phyloP scores from a whole-genome alignment of 352 stramenopile genomes.

The Pythium rhizo-oryzae region DNA sequence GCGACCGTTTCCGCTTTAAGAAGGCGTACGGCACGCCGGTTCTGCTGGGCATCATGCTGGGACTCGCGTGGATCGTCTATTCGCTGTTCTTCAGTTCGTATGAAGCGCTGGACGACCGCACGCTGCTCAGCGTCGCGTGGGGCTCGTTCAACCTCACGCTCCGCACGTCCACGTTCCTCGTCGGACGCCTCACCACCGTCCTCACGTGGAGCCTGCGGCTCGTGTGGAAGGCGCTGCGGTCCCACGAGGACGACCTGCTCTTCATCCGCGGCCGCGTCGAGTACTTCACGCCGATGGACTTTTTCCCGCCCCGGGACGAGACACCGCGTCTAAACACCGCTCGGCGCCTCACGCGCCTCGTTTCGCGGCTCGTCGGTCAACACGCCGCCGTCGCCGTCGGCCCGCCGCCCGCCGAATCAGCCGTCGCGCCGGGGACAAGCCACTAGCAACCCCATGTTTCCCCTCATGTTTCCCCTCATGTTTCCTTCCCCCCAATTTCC shows the following conservation, averaged over 20 bases:
- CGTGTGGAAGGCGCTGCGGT: slow-evolving; percentile 13
- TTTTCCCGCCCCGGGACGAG: slow-evolving; percentile 6
- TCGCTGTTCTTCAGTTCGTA: slow-evolving; percentile 30
- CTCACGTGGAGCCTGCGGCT: slow-evolving; percentile 26
- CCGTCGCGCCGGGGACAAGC: not conserved
- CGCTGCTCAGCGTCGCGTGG: slow-evolving; percentile 4
- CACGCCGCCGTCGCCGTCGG: not conserved
- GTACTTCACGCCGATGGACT: slow-evolving; percentile 25
- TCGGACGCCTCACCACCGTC: slow-evolving; percentile 12
- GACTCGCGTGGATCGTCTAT: slow-evolving; percentile 26
- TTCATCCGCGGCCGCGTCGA: slow-evolving; percentile 22
- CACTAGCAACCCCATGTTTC: not conserved
- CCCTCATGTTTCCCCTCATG: no score
- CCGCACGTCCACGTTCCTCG: slow-evolving; percentile 24
- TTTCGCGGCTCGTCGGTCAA: not conserved
- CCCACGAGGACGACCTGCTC: slow-evolving; percentile 24
- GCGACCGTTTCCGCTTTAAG: slow-evolving; percentile 24
- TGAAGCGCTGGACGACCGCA: slow-evolving; percentile 24
- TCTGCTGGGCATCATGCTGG: slow-evolving; percentile 22
- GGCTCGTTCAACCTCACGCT: slow-evolving; percentile 17
- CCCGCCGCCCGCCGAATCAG: not conserved
- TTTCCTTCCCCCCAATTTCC: no score
- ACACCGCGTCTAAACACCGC: not conserved
- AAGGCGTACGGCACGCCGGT: slow-evolving; percentile 27
- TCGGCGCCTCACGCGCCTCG: not conserved